Evolutionary conservation across 805 yeast genomes (phyloP).

Genomic region (Grigorovia jiainica): DNA sequence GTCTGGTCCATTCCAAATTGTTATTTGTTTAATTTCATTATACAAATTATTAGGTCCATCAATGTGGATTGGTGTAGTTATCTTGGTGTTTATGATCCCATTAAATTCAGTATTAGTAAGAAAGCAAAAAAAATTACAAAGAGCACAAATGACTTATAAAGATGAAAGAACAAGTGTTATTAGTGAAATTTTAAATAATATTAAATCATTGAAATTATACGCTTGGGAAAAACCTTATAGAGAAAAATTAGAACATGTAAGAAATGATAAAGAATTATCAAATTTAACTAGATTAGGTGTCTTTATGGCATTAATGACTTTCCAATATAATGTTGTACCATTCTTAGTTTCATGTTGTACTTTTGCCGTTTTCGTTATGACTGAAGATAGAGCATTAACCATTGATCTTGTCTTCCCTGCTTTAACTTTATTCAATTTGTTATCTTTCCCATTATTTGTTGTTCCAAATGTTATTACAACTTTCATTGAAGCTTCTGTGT

Average conservation of each 20-base stretch:
- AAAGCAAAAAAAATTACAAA: conserved; percentile 63
- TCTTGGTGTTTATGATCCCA: conserved; percentile 73
- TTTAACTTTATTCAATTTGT: conserved; percentile 73
- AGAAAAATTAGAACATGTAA: conserved; percentile 61
- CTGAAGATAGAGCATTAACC: conserved; percentile 55
- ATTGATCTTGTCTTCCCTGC: conserved; percentile 93
- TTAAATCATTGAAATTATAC: conserved; percentile 85
- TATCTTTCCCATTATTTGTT: conserved; percentile 85
- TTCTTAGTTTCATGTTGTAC: conserved; percentile 83
- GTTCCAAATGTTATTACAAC: conserved; percentile 85
- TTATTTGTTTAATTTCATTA: conserved; percentile 63
- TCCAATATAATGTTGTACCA: conserved; percentile 82
- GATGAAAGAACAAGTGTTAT: conserved; percentile 88
- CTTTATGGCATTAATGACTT: conserved; percentile 58
- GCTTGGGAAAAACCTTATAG: conserved; percentile 92
- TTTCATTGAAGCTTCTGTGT: conserved; percentile 82
- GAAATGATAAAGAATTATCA: conserved; percentile 78
- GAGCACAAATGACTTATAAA: conserved; percentile 77
- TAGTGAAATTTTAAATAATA: conserved; percentile 80
- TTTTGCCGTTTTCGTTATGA: conserved; percentile 66
- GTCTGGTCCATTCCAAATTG: conserved; percentile 90
- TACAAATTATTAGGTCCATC: conserved; percentile 69
- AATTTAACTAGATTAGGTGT: conserved; percentile 68
- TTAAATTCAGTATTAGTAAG: conserved; percentile 62
- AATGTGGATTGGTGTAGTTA: conserved; percentile 93